A percentile compares a stretch with the other conserved stretches of the same genome.
phyloP scores from a whole-genome alignment of 2,329 filamentous ascomycete genomes.

The Penicillium sp. region DNA sequence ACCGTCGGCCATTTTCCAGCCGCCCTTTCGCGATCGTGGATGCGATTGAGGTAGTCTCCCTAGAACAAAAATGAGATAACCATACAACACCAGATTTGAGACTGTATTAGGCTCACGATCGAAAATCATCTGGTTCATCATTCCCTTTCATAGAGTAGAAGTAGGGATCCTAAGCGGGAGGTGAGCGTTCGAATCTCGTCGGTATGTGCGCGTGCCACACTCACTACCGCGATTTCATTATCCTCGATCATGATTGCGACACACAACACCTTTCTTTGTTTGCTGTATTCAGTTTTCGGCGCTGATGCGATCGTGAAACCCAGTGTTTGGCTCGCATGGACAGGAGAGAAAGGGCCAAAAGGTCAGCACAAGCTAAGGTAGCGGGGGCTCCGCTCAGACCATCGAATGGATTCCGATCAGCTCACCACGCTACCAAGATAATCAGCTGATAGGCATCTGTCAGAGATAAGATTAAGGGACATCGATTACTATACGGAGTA shows the following conservation, averaged over 20 bases:
- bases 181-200: background rate
- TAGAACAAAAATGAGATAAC: background rate
- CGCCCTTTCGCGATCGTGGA: slow-evolving; percentile 16
- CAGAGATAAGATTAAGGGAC: background rate
- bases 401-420: background rate
- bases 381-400: background rate
- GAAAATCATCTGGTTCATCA: slow-evolving; percentile 11
- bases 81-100: background rate
- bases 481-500: background rate
- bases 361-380: background rate
- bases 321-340: background rate
- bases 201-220: background rate
- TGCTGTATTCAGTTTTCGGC: background rate
- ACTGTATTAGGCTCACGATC: slow-evolving; percentile 8
- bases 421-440: background rate
- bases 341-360: background rate
- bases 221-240: background rate
- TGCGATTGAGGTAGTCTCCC: slow-evolving; percentile 19
- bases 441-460: background rate
- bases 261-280: background rate
- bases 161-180: background rate
- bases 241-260: background rate
- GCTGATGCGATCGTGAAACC: background rate
- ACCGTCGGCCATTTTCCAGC: slow-evolving; percentile 19
- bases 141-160: slow-evolving; percentile 4